phyloP scores from a whole-genome alignment of 495 filamentous ascomycete species.

The Tuber magnatum region DNA sequence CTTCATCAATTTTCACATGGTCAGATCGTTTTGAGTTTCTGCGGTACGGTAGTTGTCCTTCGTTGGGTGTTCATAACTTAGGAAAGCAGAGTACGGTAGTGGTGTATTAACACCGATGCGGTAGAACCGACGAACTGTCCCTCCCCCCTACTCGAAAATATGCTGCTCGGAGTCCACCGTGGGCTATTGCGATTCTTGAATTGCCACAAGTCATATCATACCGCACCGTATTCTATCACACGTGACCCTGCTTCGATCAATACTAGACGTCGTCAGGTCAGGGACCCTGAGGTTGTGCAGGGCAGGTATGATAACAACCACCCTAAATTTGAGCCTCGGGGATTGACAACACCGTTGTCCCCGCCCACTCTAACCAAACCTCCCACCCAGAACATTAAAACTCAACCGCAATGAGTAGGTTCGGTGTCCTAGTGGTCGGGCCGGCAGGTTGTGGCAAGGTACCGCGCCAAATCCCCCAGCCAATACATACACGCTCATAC shows the following conservation, averaged over 20 bases:
- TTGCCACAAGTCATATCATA: neutral
- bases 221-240: neutral
- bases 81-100: too few relatives aligned
- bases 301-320: neutral
- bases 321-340: conserved; percentile 10
- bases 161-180: too few relatives aligned
- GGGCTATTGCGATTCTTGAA: neutral
- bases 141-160: neutral
- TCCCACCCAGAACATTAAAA: conserved; percentile 14
- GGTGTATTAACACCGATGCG: too few relatives aligned
- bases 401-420: conserved; percentile 69
- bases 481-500: neutral
- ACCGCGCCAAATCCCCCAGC: conserved; percentile 25
- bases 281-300: neutral
- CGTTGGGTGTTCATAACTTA: too few relatives aligned
- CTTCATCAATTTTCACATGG: too few relatives aligned
- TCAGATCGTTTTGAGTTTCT: too few relatives aligned
- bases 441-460: conserved; percentile 83
- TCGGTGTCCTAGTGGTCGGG: conserved; percentile 88
- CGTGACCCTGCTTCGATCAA: neutral
- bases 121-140: neutral
- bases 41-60: too few relatives aligned
- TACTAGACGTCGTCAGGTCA: too few relatives aligned
- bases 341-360: conserved; percentile 26
- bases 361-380: conserved; percentile 24